Conservation (phyloP, 2,329 filamentous ascomycete genomes). For the Gaeumannomyces sp. region DNA sequence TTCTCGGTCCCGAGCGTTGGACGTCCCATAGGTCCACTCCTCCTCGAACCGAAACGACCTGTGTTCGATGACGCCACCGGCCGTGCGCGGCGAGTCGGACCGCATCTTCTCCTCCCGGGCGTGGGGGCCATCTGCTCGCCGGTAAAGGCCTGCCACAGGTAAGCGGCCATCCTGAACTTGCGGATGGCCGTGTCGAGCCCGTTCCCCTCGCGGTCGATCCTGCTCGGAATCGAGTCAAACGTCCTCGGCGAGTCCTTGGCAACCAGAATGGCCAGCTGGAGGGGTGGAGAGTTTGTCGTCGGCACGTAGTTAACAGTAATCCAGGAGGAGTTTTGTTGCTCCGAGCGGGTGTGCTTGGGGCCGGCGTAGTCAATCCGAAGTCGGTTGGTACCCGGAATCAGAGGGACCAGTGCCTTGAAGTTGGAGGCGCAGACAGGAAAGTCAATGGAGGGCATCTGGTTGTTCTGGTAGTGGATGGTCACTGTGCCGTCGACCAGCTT, state of each 20-base stretch:
- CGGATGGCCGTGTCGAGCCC: constrained; percentile 70
- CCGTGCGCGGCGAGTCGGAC: constrained; percentile 53
- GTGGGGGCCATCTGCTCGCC: constrained; percentile 91
- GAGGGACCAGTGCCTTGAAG: constrained; percentile 86
- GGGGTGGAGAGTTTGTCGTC: constrained; percentile 67
- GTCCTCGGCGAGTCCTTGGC: constrained; percentile 82
- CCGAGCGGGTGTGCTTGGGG: constrained; percentile 44
- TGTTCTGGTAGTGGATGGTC: constrained; percentile 75
- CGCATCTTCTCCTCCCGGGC: constrained; percentile 7
- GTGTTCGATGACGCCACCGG: constrained; percentile 45
- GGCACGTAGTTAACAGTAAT: constrained; percentile 84
- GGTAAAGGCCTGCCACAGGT: constrained; percentile 95
- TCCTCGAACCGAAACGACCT: constrained; percentile 82
- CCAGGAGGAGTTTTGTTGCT: constrained; percentile 61
- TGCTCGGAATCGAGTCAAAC: constrained; percentile 75
- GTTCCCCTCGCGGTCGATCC: constrained; percentile 74
- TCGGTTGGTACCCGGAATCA: constrained; percentile 86
- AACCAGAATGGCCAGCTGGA: constrained; percentile 83
- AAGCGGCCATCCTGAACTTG: constrained; percentile 93
- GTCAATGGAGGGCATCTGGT: constrained; percentile 71
- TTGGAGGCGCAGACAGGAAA: constrained; percentile 88
- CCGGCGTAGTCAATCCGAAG: constrained; percentile 83
- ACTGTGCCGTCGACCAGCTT: constrained; percentile 69
- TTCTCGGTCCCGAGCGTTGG: constrained; percentile 68
- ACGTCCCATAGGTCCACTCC: constrained; percentile 81